A percentile compares a stretch with the other conserved stretches of the same genome.
These are phyloP conservation scores for Eimeria tenella DNA, from an alignment of 169 alveolate species.

Conservation along the genomic window DNA sequence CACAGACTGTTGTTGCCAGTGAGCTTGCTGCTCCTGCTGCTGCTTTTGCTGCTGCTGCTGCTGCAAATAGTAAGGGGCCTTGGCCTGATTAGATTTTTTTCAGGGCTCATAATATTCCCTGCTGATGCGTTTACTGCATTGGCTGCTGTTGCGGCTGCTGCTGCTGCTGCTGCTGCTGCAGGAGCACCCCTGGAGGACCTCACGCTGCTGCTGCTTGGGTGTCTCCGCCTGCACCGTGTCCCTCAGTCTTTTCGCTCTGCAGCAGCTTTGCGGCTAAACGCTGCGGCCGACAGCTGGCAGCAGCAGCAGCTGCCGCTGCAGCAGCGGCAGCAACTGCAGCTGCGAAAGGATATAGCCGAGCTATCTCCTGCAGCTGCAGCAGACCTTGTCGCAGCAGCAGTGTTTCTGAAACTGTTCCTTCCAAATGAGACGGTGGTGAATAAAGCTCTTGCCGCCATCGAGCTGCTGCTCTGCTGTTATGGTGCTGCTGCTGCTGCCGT, in stretches of 20 bases:
- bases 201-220: constrained; percentile 36
- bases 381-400: constrained; percentile 22
- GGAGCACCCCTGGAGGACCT: constrained; percentile 29
- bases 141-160: neutral
- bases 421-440: neutral
- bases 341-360: constrained; percentile 5
- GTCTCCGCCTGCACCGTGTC: constrained; percentile 52
- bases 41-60: neutral
- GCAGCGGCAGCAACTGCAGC: constrained; percentile 37
- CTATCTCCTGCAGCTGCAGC: constrained; percentile 41
- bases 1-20: constrained; percentile 16
- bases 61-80: neutral
- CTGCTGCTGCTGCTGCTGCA: constrained; percentile 57
- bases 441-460: neutral
- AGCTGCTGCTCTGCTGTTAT: constrained; percentile 9
- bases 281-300: neutral
- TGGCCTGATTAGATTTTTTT: too few relatives aligned
- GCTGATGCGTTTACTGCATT: neutral
- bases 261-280: constrained; percentile 39
- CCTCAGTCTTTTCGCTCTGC: constrained; percentile 56
- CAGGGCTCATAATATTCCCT: neutral
- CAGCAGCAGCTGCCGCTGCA: constrained; percentile 48
- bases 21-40: constrained; percentile 44
- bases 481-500: constrained; percentile 8
- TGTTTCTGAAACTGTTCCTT: neutral